Conservation (phyloP, 169 alveolate species). For the Eimeria necatrix region DNA sequence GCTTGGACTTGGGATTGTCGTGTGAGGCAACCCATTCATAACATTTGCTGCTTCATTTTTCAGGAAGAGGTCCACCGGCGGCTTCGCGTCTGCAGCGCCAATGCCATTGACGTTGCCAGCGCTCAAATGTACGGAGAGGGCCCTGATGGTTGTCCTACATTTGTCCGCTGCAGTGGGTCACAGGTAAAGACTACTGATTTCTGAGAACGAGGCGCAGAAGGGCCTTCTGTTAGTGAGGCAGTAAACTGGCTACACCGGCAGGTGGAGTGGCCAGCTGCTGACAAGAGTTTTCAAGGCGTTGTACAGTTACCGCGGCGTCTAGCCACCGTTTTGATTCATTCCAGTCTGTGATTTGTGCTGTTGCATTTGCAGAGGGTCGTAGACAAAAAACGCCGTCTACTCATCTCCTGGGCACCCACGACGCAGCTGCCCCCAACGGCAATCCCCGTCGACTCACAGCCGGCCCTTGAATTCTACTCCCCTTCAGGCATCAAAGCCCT, state of each 20-base stretch:
- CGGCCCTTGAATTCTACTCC: constrained; percentile 31
- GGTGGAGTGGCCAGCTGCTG: neutral
- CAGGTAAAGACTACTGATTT: neutral
- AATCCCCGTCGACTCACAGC: constrained; percentile 23
- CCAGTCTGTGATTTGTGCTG: neutral
- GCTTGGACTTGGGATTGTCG: too few relatives aligned
- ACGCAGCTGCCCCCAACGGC: constrained; percentile 10
- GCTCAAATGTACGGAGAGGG: constrained; percentile 15
- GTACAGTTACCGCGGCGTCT: too few relatives aligned
- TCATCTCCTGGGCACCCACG: constrained; percentile 13
- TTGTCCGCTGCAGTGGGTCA: constrained; percentile 12
- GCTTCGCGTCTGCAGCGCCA: constrained; percentile 33
- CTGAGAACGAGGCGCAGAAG: neutral
- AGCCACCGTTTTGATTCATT: too few relatives aligned
- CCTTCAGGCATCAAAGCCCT: constrained; percentile 27
- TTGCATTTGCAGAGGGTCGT: neutral
- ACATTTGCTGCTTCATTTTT: too few relatives aligned
- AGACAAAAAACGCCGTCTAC: neutral
- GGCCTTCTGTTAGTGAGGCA: neutral
- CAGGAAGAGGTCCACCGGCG: constrained; percentile 69
- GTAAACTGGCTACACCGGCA: neutral
- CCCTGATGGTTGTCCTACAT: neutral
- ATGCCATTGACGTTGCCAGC: neutral
- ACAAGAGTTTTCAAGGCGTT: too few relatives aligned
- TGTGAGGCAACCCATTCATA: too few relatives aligned